Base-by-base conservation (phyloP, 257 asterid genomes). In the Solanum sejunctum region DNA sequence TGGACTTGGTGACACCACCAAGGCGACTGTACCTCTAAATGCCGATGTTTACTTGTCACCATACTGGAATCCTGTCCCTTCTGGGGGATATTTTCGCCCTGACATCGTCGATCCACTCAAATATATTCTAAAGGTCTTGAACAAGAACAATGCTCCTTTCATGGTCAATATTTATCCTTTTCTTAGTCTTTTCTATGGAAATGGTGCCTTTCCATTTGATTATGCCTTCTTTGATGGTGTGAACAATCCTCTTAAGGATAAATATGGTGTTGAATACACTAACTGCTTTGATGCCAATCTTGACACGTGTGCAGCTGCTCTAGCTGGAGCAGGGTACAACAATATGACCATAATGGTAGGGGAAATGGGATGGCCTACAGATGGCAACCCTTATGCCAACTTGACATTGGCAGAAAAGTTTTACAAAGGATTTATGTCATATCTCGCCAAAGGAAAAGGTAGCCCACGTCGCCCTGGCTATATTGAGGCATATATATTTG, bases 321-420 rank as follows among this genome's bases (percentile, higher is more conserved):
- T 90, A n/a, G 86, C 81, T 10, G 71, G 70, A 5, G 78, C 55
- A 15, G 88, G 90, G 5, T 83, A 56, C 18, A 55, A 80, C 28
- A 64, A 87, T 75, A 56, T 87, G 85, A 43, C 90, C 23, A 73
- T 90, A 26, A 52, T 85, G 13, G 84, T 90, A 15, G 92, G 92
- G 28, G 91, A 88, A 82, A 85, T 88, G n/a, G 92, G 92, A 5
- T 90, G 92, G 92, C 92, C 92, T 7, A 88, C 92, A 1, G 92
- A 90, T 51, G 92, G 91, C 1, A 75, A 64, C 21, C 7, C 4
- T 3, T 13, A 52, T 15, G 92, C 87, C 1, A 88, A 87, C 21
- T 57, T 39, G 2, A 41, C 85, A 2, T 7, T 56, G 13, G 91
- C 92, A 1, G 55, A 66, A 26, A 82, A 86, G 77, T 90, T 90